Evolutionary conservation across 2,329 filamentous ascomycete species (phyloP), one percentile per base, ranked within the genome.

Genomic region (Fusarium falciforme): DNA sequence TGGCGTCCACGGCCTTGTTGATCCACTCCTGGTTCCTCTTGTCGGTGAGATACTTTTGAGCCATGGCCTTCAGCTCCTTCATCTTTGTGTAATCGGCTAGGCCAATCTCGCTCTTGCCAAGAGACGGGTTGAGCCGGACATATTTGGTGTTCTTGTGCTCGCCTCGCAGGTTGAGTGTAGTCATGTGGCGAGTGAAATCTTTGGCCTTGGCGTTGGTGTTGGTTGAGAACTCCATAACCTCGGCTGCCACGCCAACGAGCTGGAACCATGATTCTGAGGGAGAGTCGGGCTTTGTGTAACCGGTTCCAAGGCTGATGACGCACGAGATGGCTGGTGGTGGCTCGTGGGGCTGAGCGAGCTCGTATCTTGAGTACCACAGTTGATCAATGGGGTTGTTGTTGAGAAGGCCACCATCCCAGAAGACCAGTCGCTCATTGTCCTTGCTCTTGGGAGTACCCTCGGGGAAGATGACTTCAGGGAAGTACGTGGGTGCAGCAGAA

Each of bases 351-450:
- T 66, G 22, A n/a, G 74, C 64, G 0, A 76, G 71, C 49, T 76
- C 73, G 14, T 70, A 76, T 22, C 74, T 54, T 4, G 71, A 55
- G 59, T 74, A 76, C 73, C 74, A 76, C 1, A 76, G 36, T 5
- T 76, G 74, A 5, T 74, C 74, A 2, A 76, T 76, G 0, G 73
- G 73, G 31, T 76, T 76, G 10, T 76, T 76, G 27, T 76, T 76
- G 0, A 76, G 61, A 2, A 76, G 73, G 0, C 73, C 74, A 0
- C 73, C 74, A 1, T 76, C 73, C 73, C 71, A 74, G 6, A 76
- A 76, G 0, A 58, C 54, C 2, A 76, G 14, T 4, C 20, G 31
- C 10, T 62, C 35, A 6, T 55, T 35, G 11, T 61, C 59, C 12
- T 36, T 49, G 29, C 31, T 61, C 5, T 73, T 60, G 1, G 66